phyloP scores from a whole-genome alignment of 306 rosid genomes.

The Cucurbita maxima region DNA sequence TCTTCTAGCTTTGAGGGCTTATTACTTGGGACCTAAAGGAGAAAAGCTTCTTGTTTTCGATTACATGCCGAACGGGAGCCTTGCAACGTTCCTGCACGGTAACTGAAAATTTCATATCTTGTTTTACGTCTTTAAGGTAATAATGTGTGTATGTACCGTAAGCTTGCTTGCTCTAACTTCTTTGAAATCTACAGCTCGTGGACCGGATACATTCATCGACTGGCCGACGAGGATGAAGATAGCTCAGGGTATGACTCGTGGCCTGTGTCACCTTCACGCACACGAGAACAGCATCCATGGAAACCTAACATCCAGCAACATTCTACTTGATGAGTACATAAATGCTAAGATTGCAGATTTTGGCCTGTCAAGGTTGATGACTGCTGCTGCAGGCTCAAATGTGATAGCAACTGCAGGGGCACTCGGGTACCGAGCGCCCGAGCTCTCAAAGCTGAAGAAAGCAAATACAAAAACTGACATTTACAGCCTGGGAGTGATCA shows the following conservation, averaged over 20 bases:
- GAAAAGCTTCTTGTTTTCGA: constrained; percentile 87
- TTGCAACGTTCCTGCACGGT: constrained; percentile 75
- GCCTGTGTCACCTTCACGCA: constrained; percentile 41
- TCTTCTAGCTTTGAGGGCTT: constrained; percentile 70
- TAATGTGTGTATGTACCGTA: neutral
- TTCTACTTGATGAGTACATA: constrained; percentile 51
- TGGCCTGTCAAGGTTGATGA: constrained; percentile 73
- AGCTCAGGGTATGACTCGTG: constrained; percentile 49
- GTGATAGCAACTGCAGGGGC: constrained; percentile 78
- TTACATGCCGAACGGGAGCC: constrained; percentile 66
- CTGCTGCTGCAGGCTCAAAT: constrained; percentile 58
- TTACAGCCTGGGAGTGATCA: constrained; percentile 72
- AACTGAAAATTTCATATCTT: neutral
- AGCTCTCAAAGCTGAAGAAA: constrained; percentile 69
- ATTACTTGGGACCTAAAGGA: constrained; percentile 76
- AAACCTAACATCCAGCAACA: constrained; percentile 64
- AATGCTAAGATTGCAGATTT: constrained; percentile 62
- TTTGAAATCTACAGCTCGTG: constrained; percentile 42
- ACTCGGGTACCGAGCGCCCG: constrained; percentile 80
- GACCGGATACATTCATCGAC: constrained; percentile 46
- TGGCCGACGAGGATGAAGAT: constrained; percentile 87
- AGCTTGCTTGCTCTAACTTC: neutral
- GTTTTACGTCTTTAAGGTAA: neutral
- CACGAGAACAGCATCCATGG: constrained; percentile 60
- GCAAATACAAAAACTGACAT: constrained; percentile 35